Percentiles rank a stretch among this genome's conserved stretches.
Conservation (phyloP, 148 eudicot species). For the Rhododendron simsii region DNA sequence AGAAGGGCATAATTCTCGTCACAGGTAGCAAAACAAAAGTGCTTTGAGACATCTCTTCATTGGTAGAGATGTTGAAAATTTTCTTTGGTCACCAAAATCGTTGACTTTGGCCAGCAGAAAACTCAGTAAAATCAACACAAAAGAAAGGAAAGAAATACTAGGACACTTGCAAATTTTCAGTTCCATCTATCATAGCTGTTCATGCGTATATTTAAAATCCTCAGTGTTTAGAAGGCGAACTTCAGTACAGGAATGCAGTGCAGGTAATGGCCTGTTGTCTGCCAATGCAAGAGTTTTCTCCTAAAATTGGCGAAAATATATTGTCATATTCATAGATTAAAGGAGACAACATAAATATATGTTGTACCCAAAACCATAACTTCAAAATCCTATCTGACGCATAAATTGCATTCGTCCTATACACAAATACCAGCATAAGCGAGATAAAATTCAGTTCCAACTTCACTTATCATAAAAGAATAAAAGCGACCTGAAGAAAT, state of each 20-base stretch:
- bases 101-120: not conserved
- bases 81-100: not conserved
- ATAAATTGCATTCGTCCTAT: not conserved
- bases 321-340: not conserved
- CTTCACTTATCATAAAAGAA: not conserved
- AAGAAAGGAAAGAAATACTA: not conserved
- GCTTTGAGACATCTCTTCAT: not conserved
- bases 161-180: not conserved
- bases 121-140: not conserved
- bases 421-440: not conserved
- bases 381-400: not conserved
- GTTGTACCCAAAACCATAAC: not conserved
- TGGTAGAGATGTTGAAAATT: not conserved
- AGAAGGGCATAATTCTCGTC: not conserved
- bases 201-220: constrained; percentile 91
- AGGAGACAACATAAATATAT: not conserved
- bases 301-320: constrained; percentile 29
- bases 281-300: constrained; percentile 67
- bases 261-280: constrained; percentile 54
- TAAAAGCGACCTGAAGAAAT: not conserved
- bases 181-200: constrained; percentile 48
- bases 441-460: not conserved
- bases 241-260: constrained; percentile 59
- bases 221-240: constrained; percentile 60
- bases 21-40: not conserved